Base-by-base conservation (phyloP, 345 rosid species). In the Erodium maritimum region DNA sequence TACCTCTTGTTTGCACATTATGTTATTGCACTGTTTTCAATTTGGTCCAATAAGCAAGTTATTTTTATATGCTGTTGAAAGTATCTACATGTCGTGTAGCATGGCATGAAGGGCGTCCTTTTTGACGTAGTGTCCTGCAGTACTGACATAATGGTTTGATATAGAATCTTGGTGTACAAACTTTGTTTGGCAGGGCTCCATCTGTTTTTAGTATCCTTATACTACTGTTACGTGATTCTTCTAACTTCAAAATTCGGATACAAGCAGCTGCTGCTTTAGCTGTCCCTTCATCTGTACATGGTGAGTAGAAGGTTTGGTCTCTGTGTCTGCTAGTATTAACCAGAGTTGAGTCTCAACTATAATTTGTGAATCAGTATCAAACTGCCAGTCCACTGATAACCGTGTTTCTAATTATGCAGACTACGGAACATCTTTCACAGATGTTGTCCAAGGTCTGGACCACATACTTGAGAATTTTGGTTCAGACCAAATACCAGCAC, bases 211-310 rank as follows among this genome's bases (percentile, higher is more conserved):
- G 96, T 66, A 70, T 85, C 64, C 88, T 89, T 53, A 75, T 89
- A 52, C 70, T 87, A 60, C 77, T 93, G 17, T 79, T 86, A 52
- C 95, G 95, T 54, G 94, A 87, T 76, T 86, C 99, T 66, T 83
- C 94, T 33, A 93, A 93, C 67, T 89, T 80, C 67, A 89, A 93
- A 80, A 87, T 93, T 72, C 80, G 89, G 77, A 93, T 93, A 77
- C 96, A 89, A 79, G 99, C 95, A 63, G 96, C 94, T 62, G 82
- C 96, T 63, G 99, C 99, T 25, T 79, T 91, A 68, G 84, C 96
- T 63, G 96, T 81, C 54, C 95, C 96, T 52, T 70, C 76, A 71
- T 79, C 84, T 23, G 78, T 64, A 71, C 54, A 24, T 59, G 86
- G 96, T 88, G 65, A 79, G 87, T 74, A 54, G 69, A 61, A 21